Evolutionary conservation across 345 rosid species (phyloP).

Genomic region (Citrus maxima): DNA sequence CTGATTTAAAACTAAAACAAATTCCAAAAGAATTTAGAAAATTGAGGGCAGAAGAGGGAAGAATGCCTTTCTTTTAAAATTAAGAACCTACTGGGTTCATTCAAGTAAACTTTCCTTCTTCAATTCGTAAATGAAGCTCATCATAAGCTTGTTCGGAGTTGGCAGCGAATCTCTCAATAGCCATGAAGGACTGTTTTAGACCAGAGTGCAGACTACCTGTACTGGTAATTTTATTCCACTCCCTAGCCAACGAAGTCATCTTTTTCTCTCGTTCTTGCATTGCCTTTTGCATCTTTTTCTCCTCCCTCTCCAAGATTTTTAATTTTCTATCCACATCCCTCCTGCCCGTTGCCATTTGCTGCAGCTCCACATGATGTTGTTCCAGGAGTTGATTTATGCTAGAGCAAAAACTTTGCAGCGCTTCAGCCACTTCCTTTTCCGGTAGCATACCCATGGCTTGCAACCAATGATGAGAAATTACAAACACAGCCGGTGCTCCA

Average conservation of each 20-base stretch:
- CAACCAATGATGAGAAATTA: slow-evolving; percentile 48
- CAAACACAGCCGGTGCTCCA: slow-evolving; percentile 50
- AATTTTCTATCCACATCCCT: slow-evolving; percentile 40
- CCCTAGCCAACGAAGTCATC: slow-evolving; percentile 9
- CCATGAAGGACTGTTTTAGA: slow-evolving; percentile 33
- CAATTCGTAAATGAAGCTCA: slow-evolving; percentile 25
- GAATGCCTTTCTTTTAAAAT: not conserved
- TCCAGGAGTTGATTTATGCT: slow-evolving; percentile 27
- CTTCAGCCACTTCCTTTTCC: slow-evolving; percentile 38
- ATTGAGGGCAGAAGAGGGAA: not conserved
- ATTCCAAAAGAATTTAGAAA: not conserved
- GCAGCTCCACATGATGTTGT: slow-evolving; percentile 25
- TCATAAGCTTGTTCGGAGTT: slow-evolving; percentile 24
- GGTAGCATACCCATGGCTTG: slow-evolving; percentile 33
- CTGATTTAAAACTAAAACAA: not conserved
- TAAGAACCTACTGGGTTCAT: not conserved
- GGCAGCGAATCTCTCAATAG: slow-evolving; percentile 41
- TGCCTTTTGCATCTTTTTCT: slow-evolving; percentile 31
- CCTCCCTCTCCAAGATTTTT: slow-evolving; percentile 41
- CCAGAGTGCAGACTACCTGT: slow-evolving; percentile 22
- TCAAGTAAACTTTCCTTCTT: slow-evolving; percentile 10
- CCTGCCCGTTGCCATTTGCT: slow-evolving; percentile 32
- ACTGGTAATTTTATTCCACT: slow-evolving; percentile 10
- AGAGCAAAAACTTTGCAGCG: slow-evolving; percentile 25
- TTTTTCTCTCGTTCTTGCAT: slow-evolving; percentile 26